Base-by-base conservation (phyloP, 495 filamentous ascomycete genomes). In the Neurospora sp. region DNA sequence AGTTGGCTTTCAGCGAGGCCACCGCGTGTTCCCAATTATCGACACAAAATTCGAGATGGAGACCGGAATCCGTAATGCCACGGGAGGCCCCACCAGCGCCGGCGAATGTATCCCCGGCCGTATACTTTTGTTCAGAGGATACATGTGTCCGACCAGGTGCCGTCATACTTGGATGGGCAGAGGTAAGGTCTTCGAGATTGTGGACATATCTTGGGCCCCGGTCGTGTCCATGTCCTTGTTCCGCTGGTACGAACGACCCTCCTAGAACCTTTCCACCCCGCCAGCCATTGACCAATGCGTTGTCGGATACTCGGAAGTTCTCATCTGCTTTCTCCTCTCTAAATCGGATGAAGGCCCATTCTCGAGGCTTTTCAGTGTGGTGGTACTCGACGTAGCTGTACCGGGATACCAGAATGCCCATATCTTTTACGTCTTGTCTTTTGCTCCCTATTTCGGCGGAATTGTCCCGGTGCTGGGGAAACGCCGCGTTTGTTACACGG, bases 71-170 rank as follows among this genome's bases (percentile, higher is more conserved):
- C 20, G 79, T 71, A 0, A 93, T 93, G 1, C 92, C 93, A 40
- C 88, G 84, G 0, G 92, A 93, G 3, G 90, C 86, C 3, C 94
- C 93, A 2, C 94, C 94, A 40, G 87, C 91, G 4, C 94, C 93
- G 71, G 91, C 92, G 75, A 94, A 94, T 1, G 84, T 85, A 76
- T 96, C 93, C 0, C 87, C 90, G 39, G 92, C 89, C 0, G 88
- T 89, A 71, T 93, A 94, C 35, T 78, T 71, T 14, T 87, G 84
- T 0, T 79, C 80, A 0, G 40, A 77, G 6, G 14, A 41, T 1
- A 76, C 72, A 3, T 37, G 9, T 2, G 7, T 7, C 1, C 20
- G 71, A 0, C 2, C 35, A 6, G 8, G 27, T 12, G 39, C 5
- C 27, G 27, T 31, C 27, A 31, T 31, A 31, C 27, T 31, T 31